Base-by-base conservation (phyloP, 2,329 filamentous ascomycete species). In the Cytospora paraplurivora region DNA sequence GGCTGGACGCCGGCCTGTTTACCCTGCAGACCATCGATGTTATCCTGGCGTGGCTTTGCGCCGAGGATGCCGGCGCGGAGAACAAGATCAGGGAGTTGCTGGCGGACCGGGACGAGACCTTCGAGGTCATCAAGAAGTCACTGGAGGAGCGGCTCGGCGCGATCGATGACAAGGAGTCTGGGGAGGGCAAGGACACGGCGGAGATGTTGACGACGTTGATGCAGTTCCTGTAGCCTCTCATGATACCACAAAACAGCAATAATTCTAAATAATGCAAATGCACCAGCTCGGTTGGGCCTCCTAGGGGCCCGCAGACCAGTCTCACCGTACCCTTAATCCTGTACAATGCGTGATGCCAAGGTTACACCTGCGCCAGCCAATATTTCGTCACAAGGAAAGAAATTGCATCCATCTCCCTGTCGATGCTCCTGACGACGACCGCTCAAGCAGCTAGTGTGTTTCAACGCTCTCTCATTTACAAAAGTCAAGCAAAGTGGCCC, bases 41-140 rank as follows among this genome's bases (percentile, higher is more conserved):
- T 0, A 86, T 95, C 35, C 76, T 99, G 35, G 91, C 93, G 13
- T 99, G 95, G 95, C 81, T 98, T 37, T 83, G 92, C 8, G 95
- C 93, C 0, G 95, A 99, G 76, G 95, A 99, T 71, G 82, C 81
- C 38, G 92, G 91, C 0, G 91, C 92, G 1, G 85, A 82, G 69
- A 80, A 77, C 62, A 89, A 82, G 70, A 86, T 97, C 37, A 76
- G 81, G 56, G 77, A 81, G 27, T 76, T 90, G 4, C 77, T 97
- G 49, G 85, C 83, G 0, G 88, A 92, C 65, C 81, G 84, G 21
- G 90, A 90, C 68, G 88, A 92, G 72, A 79, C 81, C 8, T 72
- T 96, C 19, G 78, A 73, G 4, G 79, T 87, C 17, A 76, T 98
- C 27, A 86, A 82, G 68, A 76, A 72, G 19, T 93, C 91, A 32